phyloP scores from a whole-genome alignment of 495 filamentous ascomycete species.

The Podospora didyma region DNA sequence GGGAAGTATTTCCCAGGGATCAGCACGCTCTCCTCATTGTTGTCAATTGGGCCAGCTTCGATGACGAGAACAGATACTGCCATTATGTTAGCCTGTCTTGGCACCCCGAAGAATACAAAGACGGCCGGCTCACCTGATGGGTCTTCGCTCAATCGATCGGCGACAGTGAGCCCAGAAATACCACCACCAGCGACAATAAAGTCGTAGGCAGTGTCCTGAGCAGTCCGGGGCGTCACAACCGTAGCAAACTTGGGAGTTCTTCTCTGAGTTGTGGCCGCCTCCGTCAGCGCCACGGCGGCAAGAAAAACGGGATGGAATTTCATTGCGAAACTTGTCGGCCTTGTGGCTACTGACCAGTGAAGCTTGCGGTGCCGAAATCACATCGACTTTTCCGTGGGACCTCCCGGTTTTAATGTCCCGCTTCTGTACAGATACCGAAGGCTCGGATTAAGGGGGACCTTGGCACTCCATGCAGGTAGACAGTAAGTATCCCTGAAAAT shows the following conservation, averaged over 20 bases:
- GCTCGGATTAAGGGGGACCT: too few species aligned
- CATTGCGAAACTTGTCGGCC: too few species aligned
- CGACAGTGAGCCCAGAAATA: conserved; percentile 7
- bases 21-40: conserved; percentile 1
- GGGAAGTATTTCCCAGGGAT: conserved; percentile 4
- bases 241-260: conserved; percentile 1
- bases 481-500: too few species aligned
- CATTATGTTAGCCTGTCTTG: too few species aligned
- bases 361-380: too few species aligned
- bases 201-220: conserved; percentile 1
- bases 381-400: too few species aligned
- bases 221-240: background rate
- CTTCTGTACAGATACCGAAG: too few species aligned
- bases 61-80: conserved; percentile 9
- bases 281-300: too few species aligned
- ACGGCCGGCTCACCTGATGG: background rate
- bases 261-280: background rate
- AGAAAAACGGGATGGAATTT: too few species aligned
- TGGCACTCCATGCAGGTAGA: too few species aligned
- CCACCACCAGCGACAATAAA: conserved; percentile 6
- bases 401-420: too few species aligned
- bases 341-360: too few species aligned
- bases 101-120: background rate
- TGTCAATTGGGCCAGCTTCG: conserved; percentile 9
- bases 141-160: conserved; percentile 10